Conservation (phyloP, 116 monocot species). For the Dioscorea cayenensis region DNA sequence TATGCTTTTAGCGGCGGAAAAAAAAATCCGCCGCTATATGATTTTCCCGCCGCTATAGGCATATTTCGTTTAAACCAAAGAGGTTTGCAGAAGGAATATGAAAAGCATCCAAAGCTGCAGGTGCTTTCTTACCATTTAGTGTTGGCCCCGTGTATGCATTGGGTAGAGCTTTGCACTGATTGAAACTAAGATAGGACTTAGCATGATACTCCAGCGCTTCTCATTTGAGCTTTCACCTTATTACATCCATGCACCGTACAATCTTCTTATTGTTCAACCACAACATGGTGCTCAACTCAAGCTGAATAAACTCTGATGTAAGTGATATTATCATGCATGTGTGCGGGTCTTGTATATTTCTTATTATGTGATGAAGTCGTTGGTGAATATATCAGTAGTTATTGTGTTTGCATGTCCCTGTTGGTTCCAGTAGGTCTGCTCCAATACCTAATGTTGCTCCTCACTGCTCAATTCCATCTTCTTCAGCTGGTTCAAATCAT, state of each 20-base stretch:
- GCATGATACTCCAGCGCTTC: conserved; percentile 37
- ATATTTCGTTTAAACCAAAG: conserved; percentile 29
- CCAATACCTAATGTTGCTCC: no score
- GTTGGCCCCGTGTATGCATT: conserved; percentile 38
- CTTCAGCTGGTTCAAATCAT: no score
- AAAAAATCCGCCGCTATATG: no score
- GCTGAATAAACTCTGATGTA: conserved; percentile 9
- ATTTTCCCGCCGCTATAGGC: no score
- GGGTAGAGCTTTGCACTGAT: conserved; percentile 41
- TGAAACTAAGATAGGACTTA: conserved; percentile 38
- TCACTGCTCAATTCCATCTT: no score
- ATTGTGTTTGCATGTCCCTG: no score
- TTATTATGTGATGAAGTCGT: no score
- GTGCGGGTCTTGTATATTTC: no score
- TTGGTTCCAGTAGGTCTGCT: no score
- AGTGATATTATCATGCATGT: no score
- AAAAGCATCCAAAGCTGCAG: conserved; percentile 14
- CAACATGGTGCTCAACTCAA: conserved; percentile 28
- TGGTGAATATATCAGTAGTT: no score
- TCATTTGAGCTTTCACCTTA: conserved; percentile 30
- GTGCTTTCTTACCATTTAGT: conserved; percentile 42
- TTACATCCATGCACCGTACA: conserved; percentile 19
- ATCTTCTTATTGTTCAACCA: conserved; percentile 8
- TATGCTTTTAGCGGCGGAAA: no score
- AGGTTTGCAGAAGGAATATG: conserved; percentile 33